phyloP scores from a whole-genome alignment of 2,329 filamentous ascomycete genomes.

The Dactylellina cionopaga region DNA sequence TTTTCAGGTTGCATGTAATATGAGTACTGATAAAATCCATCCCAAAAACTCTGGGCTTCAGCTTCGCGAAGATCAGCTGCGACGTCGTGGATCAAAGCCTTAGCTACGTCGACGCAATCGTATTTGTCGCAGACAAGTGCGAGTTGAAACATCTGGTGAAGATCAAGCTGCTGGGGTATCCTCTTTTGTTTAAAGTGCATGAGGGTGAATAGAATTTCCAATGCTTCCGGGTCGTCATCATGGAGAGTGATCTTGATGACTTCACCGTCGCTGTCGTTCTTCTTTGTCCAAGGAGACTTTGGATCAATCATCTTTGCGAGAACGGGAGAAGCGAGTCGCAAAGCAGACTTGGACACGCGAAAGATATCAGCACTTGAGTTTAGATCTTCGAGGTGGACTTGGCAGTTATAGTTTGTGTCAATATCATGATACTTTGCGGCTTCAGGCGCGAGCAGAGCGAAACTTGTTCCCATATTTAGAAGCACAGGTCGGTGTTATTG shows the following conservation, averaged over 20 bases:
- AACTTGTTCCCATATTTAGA: no score
- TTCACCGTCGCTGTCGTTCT: not conserved
- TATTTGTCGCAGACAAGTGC: constrained; percentile 40
- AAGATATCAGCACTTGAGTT: constrained; percentile 4
- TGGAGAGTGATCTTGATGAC: constrained; percentile 4
- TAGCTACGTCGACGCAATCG: constrained; percentile 39
- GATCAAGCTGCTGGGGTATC: constrained; percentile 15
- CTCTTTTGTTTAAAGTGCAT: constrained; percentile 38
- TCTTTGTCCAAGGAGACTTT: constrained; percentile 33
- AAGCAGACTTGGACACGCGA: constrained; percentile 14
- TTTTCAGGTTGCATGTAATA: constrained; percentile 11
- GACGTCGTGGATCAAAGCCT: constrained; percentile 33
- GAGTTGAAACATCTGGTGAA: constrained; percentile 27
- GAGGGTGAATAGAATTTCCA: constrained; percentile 25
- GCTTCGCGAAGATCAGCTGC: constrained; percentile 14
- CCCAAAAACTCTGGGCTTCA: constrained; percentile 27
- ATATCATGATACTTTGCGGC: constrained; percentile 18
- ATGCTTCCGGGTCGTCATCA: constrained; percentile 27
- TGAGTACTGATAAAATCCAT: constrained; percentile 22
- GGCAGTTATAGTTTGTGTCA: constrained; percentile 21
- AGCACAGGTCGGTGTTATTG: no score
- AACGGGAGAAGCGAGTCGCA: constrained; percentile 38
- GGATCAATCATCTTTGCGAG: constrained; percentile 41
- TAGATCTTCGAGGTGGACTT: not conserved
- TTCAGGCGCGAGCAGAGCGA: no score